Percentiles rank a stretch among this genome's conserved stretches.
Evolutionary conservation across 345 rosid genomes (phyloP).

Genomic region (Garcia nutans): DNA sequence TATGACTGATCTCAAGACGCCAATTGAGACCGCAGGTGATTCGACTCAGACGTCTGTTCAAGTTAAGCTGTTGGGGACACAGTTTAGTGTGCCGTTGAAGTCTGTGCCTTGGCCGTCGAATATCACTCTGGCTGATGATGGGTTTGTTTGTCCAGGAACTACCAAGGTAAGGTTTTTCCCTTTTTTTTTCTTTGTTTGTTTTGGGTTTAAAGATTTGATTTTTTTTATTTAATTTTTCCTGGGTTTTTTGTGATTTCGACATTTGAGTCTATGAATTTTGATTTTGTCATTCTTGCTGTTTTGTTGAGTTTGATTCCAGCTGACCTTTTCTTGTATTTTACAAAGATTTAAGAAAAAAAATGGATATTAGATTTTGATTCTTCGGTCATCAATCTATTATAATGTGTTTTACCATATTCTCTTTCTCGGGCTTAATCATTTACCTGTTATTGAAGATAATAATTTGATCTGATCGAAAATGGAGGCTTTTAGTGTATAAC

Average conservation of each 20-base stretch:
- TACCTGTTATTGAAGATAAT: neutral
- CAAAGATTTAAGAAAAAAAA: neutral
- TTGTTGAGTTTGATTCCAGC: neutral
- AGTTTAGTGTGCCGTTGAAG: constrained; percentile 75
- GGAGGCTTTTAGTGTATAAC: neutral
- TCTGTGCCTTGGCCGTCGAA: constrained; percentile 65
- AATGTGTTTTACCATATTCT: too few species aligned
- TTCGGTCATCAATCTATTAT: neutral
- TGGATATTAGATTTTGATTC: neutral
- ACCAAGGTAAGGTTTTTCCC: constrained; percentile 60
- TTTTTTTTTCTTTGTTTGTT: too few species aligned
- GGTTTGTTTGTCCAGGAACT: constrained; percentile 54
- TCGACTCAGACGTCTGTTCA: constrained; percentile 68
- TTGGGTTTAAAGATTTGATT: neutral
- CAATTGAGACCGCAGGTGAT: constrained; percentile 94
- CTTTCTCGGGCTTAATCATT: neutral
- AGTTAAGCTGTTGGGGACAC: constrained; percentile 77
- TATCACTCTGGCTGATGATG: constrained; percentile 74
- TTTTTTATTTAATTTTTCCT: neutral
- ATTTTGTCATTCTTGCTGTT: neutral
- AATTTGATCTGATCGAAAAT: neutral
- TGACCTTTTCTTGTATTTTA: neutral
- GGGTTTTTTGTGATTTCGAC: neutral
- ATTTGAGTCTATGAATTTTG: neutral
- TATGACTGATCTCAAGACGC: constrained; percentile 70